Base-by-base conservation (phyloP, 805 yeast genomes). In the Zygotorulaspora danielsina region DNA sequence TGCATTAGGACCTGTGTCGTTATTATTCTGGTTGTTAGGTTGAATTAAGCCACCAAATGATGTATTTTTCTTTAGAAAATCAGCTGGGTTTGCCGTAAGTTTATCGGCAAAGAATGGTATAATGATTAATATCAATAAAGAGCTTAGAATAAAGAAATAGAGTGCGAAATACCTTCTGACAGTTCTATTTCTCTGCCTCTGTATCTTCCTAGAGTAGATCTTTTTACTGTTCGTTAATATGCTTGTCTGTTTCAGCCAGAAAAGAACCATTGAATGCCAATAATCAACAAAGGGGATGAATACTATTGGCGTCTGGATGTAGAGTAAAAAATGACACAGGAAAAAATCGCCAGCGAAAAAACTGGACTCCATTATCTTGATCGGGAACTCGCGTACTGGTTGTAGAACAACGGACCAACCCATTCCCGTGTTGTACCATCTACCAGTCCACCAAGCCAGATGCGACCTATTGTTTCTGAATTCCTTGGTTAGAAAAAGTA, bases 381-480 rank as follows among this genome's bases (percentile, higher is more conserved):
- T 80, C 16, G 75, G 40, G 36, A 66, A 75, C 54, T 82, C 90
- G 50, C 90, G 63, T 2, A 71, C 43, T 1, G 88, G 88, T 46
- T 81, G 88, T 2, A 79, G 64, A 5, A 81, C 37, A 0, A 76
- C 64, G 33, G 72, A 59, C 76, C 81, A 76, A 0, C 88, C 86
- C 32, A 81, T 65, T 0, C 79, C 79, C 0, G 79, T 70, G 10
- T 70, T 70, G 33, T 72, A 53, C 90, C 90, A 83, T 40, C 71
- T 75, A 0, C 89, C 88, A 8, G 85, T 73, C 88, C 89, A 83
- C 86, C 87, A 81, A 2, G 89, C 81, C 25, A 73, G 57, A 50
- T 81, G 84, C 0, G 84, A 63, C 32, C 67, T 71, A 45, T 74
- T 82, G 47, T 72, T 76, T 41, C 70, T 73, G 49, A 72, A 72